Conservation (phyloP, 75 land plant genomes). For the Pinus tabuliformis region DNA sequence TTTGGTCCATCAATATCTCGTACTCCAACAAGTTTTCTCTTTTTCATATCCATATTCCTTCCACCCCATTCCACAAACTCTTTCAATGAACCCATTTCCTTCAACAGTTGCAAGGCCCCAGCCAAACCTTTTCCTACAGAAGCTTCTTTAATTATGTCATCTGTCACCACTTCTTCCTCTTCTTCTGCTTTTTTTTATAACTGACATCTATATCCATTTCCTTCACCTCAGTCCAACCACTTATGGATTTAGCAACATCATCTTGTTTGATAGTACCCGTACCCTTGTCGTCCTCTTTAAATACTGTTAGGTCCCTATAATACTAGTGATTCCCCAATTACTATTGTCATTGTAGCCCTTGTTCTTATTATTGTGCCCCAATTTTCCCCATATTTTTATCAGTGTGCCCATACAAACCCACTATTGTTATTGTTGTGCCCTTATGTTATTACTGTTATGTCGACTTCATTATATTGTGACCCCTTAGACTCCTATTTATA, state of each 20-base stretch:
- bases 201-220: conserved; percentile 23
- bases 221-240: conserved; percentile 69
- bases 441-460: too few species aligned
- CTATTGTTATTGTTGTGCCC: too few species aligned
- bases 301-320: too few species aligned
- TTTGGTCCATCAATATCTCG: conserved; percentile 53
- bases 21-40: conserved; percentile 95
- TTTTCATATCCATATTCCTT: conserved; percentile 97
- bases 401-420: too few species aligned
- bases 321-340: too few species aligned
- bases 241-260: conserved; percentile 21
- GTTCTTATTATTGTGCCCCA: too few species aligned
- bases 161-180: conserved; percentile 42
- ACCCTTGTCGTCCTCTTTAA: too few species aligned
- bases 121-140: conserved; percentile 93
- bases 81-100: conserved; percentile 88
- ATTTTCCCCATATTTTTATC: too few species aligned
- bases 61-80: conserved; percentile 98
- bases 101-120: conserved; percentile 73
- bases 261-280: conserved; percentile 33
- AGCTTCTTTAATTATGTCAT: conserved; percentile 73
- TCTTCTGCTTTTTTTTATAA: conserved; percentile 17
- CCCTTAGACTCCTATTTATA: too few species aligned
- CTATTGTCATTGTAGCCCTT: too few species aligned
- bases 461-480: too few species aligned